Percentiles rank a stretch among this genome's conserved stretches.
Conservation (phyloP, 768 basidiomycete species). For the Lyophyllum decastes region DNA sequence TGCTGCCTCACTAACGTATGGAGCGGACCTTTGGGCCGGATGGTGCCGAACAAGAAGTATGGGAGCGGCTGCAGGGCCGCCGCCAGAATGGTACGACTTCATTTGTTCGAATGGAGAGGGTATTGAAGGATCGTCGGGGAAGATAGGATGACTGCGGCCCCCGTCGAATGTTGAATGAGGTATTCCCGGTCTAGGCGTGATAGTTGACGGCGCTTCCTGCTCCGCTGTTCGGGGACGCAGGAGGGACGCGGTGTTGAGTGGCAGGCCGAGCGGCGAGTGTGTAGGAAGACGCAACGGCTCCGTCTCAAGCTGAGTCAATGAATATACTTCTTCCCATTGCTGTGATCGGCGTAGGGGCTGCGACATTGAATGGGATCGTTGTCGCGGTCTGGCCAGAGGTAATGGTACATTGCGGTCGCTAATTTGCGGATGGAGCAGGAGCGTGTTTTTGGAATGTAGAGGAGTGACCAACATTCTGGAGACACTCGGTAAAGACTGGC, state of each 20-base stretch:
- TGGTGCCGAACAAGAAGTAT: slow-evolving; percentile 2
- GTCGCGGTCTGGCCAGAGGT: not conserved
- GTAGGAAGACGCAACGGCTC: not conserved
- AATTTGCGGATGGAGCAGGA: not conserved
- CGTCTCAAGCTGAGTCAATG: not conserved
- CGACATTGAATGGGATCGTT: not conserved
- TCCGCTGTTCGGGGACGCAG: not conserved
- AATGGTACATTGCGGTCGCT: not conserved
- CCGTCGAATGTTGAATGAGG: not conserved
- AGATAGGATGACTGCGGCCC: not conserved
- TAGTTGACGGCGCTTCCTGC: not conserved
- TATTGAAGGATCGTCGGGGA: not conserved
- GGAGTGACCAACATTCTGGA: not conserved
- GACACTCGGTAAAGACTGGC: slow-evolving; percentile 8
- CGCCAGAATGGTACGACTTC: not conserved
- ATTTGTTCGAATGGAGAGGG: slow-evolving; percentile 5
- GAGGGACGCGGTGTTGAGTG: not conserved
- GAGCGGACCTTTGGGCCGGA: slow-evolving; percentile 1
- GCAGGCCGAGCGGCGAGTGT: not conserved
- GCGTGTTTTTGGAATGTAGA: not conserved
- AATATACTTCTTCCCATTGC: not conserved
- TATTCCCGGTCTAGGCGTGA: not conserved
- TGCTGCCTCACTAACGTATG: slow-evolving; percentile 19
- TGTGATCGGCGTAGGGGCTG: not conserved
- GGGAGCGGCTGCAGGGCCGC: not conserved